phyloP scores from a whole-genome alignment of 1,139 yeast genomes.

The Blastobotrys apis region DNA sequence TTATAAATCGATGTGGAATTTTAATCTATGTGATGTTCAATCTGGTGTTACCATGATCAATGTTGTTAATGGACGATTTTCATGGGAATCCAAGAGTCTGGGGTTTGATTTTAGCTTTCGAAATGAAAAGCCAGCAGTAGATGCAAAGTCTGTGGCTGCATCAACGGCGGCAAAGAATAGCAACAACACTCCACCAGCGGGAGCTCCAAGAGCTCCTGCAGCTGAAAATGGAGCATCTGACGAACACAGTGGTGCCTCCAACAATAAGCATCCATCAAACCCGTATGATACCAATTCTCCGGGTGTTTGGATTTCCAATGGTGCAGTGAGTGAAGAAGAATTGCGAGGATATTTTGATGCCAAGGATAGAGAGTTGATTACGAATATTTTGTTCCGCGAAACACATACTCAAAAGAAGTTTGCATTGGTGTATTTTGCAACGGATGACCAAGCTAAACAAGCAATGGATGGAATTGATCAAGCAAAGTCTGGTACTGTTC shows the following conservation, averaged over 20 bases:
- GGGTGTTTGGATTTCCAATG: constrained; percentile 40
- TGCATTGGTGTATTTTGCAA: constrained; percentile 38
- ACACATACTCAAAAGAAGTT: constrained; percentile 31
- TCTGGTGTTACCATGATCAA: constrained; percentile 43
- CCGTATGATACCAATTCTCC: constrained; percentile 21
- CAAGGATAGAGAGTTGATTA: constrained; percentile 33
- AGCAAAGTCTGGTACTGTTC: constrained; percentile 30
- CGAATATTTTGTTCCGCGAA: constrained; percentile 32
- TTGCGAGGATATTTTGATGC: constrained; percentile 33
- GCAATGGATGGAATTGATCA: constrained; percentile 37
- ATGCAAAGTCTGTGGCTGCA: constrained; percentile 6
- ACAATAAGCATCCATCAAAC: constrained; percentile 3
- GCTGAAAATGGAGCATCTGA: constrained; percentile 4
- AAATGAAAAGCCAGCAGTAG: constrained; percentile 15
- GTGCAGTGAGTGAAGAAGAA: constrained; percentile 33
- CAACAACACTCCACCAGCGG: neutral
- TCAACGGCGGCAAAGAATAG: constrained; percentile 8
- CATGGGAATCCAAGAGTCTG: constrained; percentile 41
- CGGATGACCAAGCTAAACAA: constrained; percentile 34
- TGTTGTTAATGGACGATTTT: constrained; percentile 41
- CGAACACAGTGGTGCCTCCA: constrained; percentile 4
- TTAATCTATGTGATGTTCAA: constrained; percentile 61
- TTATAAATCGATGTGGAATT: constrained; percentile 73
- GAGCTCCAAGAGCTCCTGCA: constrained; percentile 6
- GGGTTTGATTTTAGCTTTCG: constrained; percentile 52